Conservation (phyloP, 768 basidiomycete genomes). For the Auricularia cornea region DNA sequence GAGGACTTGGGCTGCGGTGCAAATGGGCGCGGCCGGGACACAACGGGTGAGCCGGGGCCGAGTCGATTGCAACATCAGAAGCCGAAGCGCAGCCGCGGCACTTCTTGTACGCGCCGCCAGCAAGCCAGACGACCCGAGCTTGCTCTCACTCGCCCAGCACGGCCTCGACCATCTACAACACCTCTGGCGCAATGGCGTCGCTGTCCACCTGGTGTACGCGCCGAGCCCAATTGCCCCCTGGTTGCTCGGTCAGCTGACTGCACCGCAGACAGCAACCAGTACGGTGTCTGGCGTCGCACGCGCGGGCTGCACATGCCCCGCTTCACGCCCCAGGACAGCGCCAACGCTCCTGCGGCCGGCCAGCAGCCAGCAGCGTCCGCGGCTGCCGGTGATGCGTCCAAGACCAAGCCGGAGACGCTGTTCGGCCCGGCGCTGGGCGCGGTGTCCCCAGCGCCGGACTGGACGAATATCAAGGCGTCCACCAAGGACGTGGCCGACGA, state of each 20-base stretch:
- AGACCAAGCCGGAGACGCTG: slow-evolving; percentile 67
- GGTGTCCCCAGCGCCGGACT: slow-evolving; percentile 56
- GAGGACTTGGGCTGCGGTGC: no score
- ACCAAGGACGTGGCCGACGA: slow-evolving; percentile 43
- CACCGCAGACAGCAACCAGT: slow-evolving; percentile 41
- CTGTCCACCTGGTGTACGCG: slow-evolving; percentile 10
- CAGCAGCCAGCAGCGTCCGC: slow-evolving; percentile 6
- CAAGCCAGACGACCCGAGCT: no score
- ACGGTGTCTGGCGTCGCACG: slow-evolving; percentile 51
- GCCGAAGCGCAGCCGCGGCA: no score
- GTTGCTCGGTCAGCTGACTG: not conserved
- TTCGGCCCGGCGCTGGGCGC: slow-evolving; percentile 90
- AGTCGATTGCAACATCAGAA: no score
- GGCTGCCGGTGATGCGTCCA: slow-evolving; percentile 18
- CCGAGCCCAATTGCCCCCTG: not conserved
- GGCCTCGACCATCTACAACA: not conserved
- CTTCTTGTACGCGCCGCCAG: no score
- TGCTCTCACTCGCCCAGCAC: not conserved
- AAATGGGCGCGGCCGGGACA: no score
- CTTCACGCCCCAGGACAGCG: slow-evolving; percentile 38
- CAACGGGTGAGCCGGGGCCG: no score
- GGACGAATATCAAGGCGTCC: slow-evolving; percentile 55
- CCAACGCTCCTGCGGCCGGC: slow-evolving; percentile 32
- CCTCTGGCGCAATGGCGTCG: not conserved
- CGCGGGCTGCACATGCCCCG: slow-evolving; percentile 43